phyloP scores from a whole-genome alignment of 78 protist species.

The Cavenderia fasciculata region DNA sequence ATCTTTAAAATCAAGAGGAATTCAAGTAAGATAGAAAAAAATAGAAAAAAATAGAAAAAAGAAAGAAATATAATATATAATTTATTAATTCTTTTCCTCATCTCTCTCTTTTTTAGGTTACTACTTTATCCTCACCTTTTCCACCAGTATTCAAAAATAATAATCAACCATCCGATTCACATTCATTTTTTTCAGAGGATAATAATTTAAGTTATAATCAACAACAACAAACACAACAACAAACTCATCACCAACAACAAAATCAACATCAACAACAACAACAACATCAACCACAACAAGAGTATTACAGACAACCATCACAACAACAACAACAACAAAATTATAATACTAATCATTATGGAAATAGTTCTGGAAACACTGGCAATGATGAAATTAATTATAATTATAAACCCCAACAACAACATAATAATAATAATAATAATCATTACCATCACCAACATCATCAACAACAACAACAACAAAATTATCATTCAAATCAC shows the following conservation, averaged over 20 bases:
- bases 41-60: no score
- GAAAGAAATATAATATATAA: no score
- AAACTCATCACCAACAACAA: background rate
- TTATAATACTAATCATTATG: background rate
- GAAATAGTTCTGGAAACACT: slow-evolving; percentile 1
- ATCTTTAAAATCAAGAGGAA: slow-evolving; percentile 25
- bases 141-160: background rate
- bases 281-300: background rate
- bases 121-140: background rate
- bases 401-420: background rate
- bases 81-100: no score
- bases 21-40: no score
- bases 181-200: slow-evolving; percentile 24
- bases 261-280: background rate
- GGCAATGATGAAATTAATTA: background rate
- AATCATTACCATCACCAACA: background rate
- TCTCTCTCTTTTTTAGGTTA: no score
- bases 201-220: background rate
- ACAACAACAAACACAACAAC: background rate
- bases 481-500: no score
- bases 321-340: background rate
- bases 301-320: background rate
- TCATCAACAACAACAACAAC: background rate
- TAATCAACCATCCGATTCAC: background rate
- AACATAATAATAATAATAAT: background rate